Evolutionary conservation across 2,329 filamentous ascomycete genomes (phyloP).

Genomic region (Cercospora berteroae): DNA sequence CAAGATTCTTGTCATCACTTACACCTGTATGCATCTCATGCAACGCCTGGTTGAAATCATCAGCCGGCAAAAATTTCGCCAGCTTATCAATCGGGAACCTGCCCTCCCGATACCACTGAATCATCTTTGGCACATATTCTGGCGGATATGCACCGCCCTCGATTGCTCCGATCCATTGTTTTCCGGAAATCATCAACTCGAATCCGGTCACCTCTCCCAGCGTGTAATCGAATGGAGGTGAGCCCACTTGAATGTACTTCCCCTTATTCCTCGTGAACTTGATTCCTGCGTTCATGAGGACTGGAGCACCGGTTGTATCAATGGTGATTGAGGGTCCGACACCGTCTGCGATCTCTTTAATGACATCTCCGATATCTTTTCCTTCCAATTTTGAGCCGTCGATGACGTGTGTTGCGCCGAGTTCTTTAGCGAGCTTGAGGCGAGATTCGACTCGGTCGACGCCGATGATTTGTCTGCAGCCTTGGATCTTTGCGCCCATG

Average conservation of each 20-base stretch:
- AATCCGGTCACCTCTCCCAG: conserved; percentile 45
- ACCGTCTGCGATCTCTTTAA: conserved; percentile 39
- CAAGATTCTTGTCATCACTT: not conserved
- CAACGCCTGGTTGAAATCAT: conserved; percentile 43
- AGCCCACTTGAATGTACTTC: conserved; percentile 53
- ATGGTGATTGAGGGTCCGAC: conserved; percentile 48
- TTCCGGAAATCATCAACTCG: conserved; percentile 49
- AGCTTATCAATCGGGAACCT: conserved; percentile 50
- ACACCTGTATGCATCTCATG: conserved; percentile 43
- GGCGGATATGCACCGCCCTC: conserved; percentile 47
- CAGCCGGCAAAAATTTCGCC: conserved; percentile 46
- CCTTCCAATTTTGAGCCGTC: conserved; percentile 39
- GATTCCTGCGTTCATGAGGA: conserved; percentile 46
- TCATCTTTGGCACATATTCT: conserved; percentile 50
- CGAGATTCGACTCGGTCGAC: conserved; percentile 42
- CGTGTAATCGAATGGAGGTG: conserved; percentile 45
- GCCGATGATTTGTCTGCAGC: conserved; percentile 43
- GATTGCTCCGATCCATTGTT: conserved; percentile 50
- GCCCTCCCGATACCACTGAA: conserved; percentile 50
- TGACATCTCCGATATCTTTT: conserved; percentile 38
- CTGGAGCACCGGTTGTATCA: conserved; percentile 51
- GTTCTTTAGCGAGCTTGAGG: conserved; percentile 41
- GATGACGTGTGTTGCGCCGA: conserved; percentile 44
- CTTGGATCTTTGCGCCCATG: conserved; percentile 50
- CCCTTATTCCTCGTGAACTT: conserved; percentile 47